Conservation (phyloP, 2,329 filamentous ascomycete genomes). For the Diatrype stigma region DNA sequence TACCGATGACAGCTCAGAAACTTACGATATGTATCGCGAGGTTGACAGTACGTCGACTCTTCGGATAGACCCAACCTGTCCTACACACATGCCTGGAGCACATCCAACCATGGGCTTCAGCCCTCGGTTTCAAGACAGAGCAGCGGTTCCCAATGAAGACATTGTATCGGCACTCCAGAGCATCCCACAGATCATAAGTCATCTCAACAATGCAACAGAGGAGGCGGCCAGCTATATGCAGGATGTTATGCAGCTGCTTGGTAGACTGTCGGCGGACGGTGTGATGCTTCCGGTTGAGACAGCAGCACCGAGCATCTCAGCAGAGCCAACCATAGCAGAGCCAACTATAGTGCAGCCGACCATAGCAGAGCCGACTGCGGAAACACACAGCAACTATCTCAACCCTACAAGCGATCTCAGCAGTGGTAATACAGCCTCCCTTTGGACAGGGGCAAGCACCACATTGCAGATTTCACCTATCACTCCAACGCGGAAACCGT, state of each 20-base stretch:
- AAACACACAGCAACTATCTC: not conserved
- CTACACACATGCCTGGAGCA: not conserved
- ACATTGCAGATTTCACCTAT: not conserved
- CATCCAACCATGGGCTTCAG: not conserved
- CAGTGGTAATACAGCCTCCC: not conserved
- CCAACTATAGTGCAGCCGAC: not conserved
- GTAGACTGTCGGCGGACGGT: not conserved
- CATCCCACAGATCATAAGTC: not conserved
- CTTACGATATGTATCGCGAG: not conserved
- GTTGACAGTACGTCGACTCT: not conserved
- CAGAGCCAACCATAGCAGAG: not conserved
- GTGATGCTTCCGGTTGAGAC: not conserved
- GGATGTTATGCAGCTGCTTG: not conserved
- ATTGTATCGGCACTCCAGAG: not conserved
- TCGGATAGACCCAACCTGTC: not conserved
- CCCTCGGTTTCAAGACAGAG: not conserved
- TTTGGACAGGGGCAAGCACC: not conserved
- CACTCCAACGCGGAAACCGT: not conserved
- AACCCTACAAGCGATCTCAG: not conserved
- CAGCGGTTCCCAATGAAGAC: not conserved
- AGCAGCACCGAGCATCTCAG: not conserved
- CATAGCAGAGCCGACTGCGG: not conserved
- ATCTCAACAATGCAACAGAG: slow-evolving; percentile 5
- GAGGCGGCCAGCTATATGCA: slow-evolving; percentile 4
- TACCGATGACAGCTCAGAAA: not conserved